phyloP scores from a whole-genome alignment of 495 filamentous ascomycete genomes.

The Penicillium angulare region DNA sequence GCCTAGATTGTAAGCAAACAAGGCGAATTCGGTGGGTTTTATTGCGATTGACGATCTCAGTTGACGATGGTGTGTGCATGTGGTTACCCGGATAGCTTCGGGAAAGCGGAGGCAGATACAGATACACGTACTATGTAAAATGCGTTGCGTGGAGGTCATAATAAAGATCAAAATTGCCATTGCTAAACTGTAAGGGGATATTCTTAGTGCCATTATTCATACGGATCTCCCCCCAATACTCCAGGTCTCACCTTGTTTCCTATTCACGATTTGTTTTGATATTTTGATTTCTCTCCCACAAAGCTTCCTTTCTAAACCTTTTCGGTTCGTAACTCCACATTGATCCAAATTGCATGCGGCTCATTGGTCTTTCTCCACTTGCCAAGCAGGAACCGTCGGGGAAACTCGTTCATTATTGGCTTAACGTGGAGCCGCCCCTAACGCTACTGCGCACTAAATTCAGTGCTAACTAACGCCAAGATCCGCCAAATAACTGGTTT shows the following conservation, averaged over 20 bases:
- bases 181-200: too few relatives aligned
- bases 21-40: constrained; percentile 8
- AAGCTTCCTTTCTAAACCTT: background rate
- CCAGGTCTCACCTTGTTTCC: too few relatives aligned
- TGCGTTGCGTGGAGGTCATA: too few relatives aligned
- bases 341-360: background rate
- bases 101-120: too few relatives aligned
- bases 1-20: constrained; percentile 10
- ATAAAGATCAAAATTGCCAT: too few relatives aligned
- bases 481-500: too few relatives aligned
- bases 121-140: too few relatives aligned
- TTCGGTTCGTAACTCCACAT: constrained; percentile 4
- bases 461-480: constrained; percentile 4
- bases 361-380: constrained; percentile 2
- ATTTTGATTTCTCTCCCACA: background rate
- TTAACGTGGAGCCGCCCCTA: constrained; percentile 11
- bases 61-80: background rate
- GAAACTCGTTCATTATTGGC: constrained; percentile 10
- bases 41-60: constrained; percentile 16
- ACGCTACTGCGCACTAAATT: constrained; percentile 20
- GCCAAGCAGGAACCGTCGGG: constrained; percentile 31
- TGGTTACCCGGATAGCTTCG: background rate
- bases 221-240: too few relatives aligned
- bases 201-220: too few relatives aligned
- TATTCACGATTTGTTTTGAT: background rate